Percentiles rank a stretch among this genome's conserved stretches.
Conservation (phyloP, 2,329 filamentous ascomycete species). For the Penicillium sp. region DNA sequence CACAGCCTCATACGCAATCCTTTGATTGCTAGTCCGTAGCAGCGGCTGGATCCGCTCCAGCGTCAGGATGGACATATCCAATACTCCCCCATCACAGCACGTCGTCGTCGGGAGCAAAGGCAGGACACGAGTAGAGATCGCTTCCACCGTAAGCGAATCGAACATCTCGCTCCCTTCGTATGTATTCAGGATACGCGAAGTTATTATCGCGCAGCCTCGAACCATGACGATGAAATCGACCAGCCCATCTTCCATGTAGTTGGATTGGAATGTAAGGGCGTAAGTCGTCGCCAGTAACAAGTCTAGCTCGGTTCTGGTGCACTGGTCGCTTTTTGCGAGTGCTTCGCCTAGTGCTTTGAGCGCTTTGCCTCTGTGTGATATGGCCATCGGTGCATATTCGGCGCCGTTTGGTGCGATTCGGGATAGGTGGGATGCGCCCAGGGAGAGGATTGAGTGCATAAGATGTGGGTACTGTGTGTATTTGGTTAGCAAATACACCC, state of each 20-base stretch:
- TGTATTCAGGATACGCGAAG: constrained; percentile 37
- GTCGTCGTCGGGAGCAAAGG: background rate
- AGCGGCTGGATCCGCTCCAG: background rate
- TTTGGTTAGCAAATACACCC: background rate
- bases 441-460: background rate
- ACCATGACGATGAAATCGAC: constrained; percentile 40
- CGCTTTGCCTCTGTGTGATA: background rate
- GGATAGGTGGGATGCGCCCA: background rate
- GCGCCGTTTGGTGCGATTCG: background rate
- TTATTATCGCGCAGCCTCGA: constrained; percentile 35
- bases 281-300: constrained; percentile 35
- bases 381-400: background rate
- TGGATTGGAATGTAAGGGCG: constrained; percentile 37
- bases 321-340: background rate
- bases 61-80: background rate
- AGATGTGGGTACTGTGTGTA: background rate
- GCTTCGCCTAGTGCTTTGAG: background rate
- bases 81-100: background rate
- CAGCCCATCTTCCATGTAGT: constrained; percentile 37
- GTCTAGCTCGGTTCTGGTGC: background rate
- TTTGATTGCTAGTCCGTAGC: background rate
- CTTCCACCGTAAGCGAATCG: background rate
- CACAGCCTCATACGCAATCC: background rate
- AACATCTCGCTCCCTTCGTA: background rate
- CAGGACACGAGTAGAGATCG: background rate